Evolutionary conservation across 1,139 yeast genomes (phyloP), one percentile per base, ranked within the genome.

Genomic region (Arxiozyma slooffiae): DNA sequence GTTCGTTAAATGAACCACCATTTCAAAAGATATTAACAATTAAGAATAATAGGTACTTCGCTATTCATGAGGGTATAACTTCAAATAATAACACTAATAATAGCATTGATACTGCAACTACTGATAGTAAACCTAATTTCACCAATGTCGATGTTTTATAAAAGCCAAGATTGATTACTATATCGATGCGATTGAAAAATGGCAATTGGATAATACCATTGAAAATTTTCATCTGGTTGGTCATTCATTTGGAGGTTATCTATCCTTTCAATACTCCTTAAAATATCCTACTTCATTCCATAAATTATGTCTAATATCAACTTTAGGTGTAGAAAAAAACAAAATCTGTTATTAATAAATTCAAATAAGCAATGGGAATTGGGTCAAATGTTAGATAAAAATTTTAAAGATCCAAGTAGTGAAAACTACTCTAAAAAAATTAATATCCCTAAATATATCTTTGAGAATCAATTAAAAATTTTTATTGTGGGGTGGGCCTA

Each of bases 161-260:
- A 34, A 36, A 21, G 21, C 76, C 55, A 79, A 82, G 11, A 95
- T 87, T 62, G 75, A 79, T 55, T 82, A 87, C 75, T 90, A 88
- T 59, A 73, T 84, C 38, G 95, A 87, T 58, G 73, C 90, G 0
- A 64, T 92, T 14, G 97, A 92, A 62, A 73, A 71, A 55, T 92
- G 97, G 97, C 74, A 97, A 55, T 62, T 64, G 38, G 71, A 70
- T 34, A 74, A 85, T 44, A 72, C 74, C 0, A 67, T 85, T 41
- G 71, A 74, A 6, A 76, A 76, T 53, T 82, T 92, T 60, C 80
- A 85, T 26, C 67, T 92, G 26, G 76, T 92, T 53, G 97, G 96
- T 1, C 98, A 92, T 67, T 89, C 97, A 0, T 79, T 88, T 61
- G 98, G 98, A 18, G 97, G 96, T 0, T 88, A 89, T 61, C 68